Conservation (phyloP, 768 basidiomycete species). For the Leccinum subgranulosum region DNA sequence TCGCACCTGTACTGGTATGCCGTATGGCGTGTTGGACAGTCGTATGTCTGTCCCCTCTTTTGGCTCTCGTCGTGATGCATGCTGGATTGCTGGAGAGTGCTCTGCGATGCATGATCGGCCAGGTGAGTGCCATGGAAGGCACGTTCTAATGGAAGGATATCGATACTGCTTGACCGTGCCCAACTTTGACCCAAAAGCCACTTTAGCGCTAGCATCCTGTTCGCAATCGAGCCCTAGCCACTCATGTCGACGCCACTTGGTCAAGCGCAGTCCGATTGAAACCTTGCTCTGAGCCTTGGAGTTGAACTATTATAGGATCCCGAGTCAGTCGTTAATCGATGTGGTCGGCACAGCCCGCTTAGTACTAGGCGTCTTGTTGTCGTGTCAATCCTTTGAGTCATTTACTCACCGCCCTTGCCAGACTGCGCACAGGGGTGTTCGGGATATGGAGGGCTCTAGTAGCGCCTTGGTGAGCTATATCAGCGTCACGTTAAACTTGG, state of each 20-base stretch:
- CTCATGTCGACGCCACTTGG: neutral
- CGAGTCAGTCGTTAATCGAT: neutral
- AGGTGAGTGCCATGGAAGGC: neutral
- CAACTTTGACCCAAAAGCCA: neutral
- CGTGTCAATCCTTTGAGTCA: too few relatives aligned
- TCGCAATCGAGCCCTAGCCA: neutral
- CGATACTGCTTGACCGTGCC: neutral
- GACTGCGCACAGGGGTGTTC: neutral
- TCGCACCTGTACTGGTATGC: neutral
- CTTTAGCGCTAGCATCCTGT: neutral
- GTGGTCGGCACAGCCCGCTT: conserved; percentile 37
- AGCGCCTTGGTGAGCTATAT: neutral
- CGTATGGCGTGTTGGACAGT: neutral
- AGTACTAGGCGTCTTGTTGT: neutral
- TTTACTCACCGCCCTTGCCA: too few relatives aligned
- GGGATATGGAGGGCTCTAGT: neutral
- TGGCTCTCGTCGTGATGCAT: neutral
- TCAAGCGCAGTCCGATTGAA: neutral
- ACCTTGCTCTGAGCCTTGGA: neutral
- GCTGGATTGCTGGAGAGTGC: neutral
- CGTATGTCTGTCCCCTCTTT: neutral
- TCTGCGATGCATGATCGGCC: neutral
- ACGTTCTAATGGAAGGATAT: neutral
- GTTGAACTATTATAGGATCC: neutral
- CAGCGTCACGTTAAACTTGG: neutral